Base-by-base conservation (phyloP, 2,329 filamentous ascomycete species). In the Ophiostoma sp. region DNA sequence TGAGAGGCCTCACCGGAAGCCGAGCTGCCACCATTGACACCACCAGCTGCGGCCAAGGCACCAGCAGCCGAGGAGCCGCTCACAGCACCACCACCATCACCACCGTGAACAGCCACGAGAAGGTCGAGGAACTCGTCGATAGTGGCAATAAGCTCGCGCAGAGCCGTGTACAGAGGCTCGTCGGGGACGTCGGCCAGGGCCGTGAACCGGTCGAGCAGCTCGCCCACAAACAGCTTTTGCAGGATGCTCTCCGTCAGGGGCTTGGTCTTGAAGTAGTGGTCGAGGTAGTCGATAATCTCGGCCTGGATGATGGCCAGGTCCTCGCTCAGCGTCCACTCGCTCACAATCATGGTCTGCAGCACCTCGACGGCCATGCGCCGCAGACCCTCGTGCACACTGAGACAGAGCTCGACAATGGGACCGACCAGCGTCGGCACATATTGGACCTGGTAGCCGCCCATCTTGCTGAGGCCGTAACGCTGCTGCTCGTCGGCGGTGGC, bases 361-460 rank as follows among this genome's bases (percentile, higher is more conserved):
- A 99, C 93, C 80, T 97, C 93, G 39, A 98, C 94, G 0, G 95
- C 96, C 81, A 97, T 96, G 76, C 90, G 90, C 74, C 96, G 89
- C 73, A 99, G 85, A 3, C 95, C 95, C 80, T 97, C 94, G 77
- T 99, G 96, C 3, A 98, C 94, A 79, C 95, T 98, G 72, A 99
- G 86, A 80, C 96, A 99, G 11, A 99, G 87, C 81, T 97, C 94
- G 31, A 98, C 93, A 69, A 98, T 96, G 0, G 95, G 94, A 0
- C 92, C 92, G 8, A 99, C 94, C 6, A 99, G 87, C 15, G 92
- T 91, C 6, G 97, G 96, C 39, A 99, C 96, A 81, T 98, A 99
- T 83, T 98, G 96, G 25, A 99, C 96, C 82, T 99, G 96, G 79
- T 98, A 99, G 1, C 96, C 96, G 73, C 96, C 97, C 86, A 98